Percentiles rank a stretch among this genome's conserved stretches.
phyloP scores from a whole-genome alignment of 1,284 basidiomycete genomes.

The Grifola frondosa region DNA sequence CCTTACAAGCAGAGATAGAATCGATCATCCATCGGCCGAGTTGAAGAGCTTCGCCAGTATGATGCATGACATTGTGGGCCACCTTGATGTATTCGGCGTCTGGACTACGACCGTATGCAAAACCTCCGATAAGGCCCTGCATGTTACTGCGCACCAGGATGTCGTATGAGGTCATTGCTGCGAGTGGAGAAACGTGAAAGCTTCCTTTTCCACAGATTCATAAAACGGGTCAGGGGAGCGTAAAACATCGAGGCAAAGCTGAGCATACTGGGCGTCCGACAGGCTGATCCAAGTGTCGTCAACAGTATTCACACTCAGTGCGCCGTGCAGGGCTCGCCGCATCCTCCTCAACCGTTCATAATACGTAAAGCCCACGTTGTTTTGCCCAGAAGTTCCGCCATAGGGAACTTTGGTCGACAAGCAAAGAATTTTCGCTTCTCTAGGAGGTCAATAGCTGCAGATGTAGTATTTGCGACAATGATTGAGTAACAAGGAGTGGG shows the following conservation, averaged over 20 bases:
- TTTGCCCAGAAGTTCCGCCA: slow-evolving; percentile 14
- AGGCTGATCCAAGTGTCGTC: slow-evolving; percentile 1
- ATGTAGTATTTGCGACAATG: slow-evolving; percentile 5
- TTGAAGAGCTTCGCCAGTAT: slow-evolving; percentile 6
- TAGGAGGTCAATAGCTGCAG: slow-evolving; percentile 4
- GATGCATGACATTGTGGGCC: slow-evolving; percentile 7
- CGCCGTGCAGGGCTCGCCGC: slow-evolving; percentile 7
- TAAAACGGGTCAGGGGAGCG: too few relatives aligned
- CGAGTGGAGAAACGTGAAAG: too few relatives aligned
- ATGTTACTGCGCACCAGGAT: background rate
- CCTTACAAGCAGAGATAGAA: slow-evolving; percentile 2
- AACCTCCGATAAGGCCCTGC: slow-evolving; percentile 2
- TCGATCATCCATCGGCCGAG: slow-evolving; percentile 10
- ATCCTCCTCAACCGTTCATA: slow-evolving; percentile 7
- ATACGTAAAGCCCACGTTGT: slow-evolving; percentile 14
- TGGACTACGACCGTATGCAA: slow-evolving; percentile 8
- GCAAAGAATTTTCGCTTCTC: slow-evolving; percentile 9
- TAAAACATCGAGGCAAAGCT: too few relatives aligned
- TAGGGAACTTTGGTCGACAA: slow-evolving; percentile 11
- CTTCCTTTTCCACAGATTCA: too few relatives aligned
- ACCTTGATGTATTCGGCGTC: slow-evolving; percentile 1
- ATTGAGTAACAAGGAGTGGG: background rate
- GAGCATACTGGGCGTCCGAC: too few relatives aligned
- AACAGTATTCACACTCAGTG: slow-evolving; percentile 3
- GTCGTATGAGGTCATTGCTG: too few relatives aligned